Conservation (phyloP, 1,284 basidiomycete genomes). For the Boletus smithii region DNA sequence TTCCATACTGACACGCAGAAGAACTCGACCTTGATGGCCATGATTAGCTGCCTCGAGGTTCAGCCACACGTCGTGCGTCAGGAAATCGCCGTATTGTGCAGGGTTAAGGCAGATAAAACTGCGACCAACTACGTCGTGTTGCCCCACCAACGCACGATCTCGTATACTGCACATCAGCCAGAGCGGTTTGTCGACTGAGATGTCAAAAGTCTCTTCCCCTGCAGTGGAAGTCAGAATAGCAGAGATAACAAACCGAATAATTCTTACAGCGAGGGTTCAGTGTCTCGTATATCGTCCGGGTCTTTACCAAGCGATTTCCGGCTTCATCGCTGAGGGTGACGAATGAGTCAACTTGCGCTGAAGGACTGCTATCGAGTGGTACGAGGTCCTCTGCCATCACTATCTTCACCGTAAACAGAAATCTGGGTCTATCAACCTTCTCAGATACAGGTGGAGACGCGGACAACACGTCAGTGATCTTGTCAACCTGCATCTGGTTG, state of each 20-base stretch:
- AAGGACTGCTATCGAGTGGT: slow-evolving; percentile 67
- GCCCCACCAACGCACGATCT: slow-evolving; percentile 84
- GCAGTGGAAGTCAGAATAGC: slow-evolving; percentile 2
- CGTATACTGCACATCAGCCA: slow-evolving; percentile 97
- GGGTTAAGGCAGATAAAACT: slow-evolving; percentile 94
- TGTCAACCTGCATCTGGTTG: slow-evolving; percentile 87
- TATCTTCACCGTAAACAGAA: slow-evolving; percentile 93
- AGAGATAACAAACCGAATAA: not conserved
- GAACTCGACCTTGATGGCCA: slow-evolving; percentile 66
- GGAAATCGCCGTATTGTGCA: slow-evolving; percentile 81
- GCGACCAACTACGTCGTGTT: slow-evolving; percentile 89
- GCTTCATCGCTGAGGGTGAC: slow-evolving; percentile 92
- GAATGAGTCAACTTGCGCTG: slow-evolving; percentile 82
- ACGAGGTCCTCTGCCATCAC: slow-evolving; percentile 84
- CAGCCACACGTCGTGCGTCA: slow-evolving; percentile 91
- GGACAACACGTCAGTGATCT: slow-evolving; percentile 67
- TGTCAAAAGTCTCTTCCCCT: slow-evolving; percentile 98
- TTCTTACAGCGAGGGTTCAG: slow-evolving; percentile 82
- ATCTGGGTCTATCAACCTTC: slow-evolving; percentile 61
- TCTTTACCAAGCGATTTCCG: slow-evolving; percentile 90
- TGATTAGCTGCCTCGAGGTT: slow-evolving; percentile 69
- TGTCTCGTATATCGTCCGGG: slow-evolving; percentile 92
- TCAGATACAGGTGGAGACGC: slow-evolving; percentile 66
- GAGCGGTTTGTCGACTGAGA: slow-evolving; percentile 83
- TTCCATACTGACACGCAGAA: slow-evolving; percentile 95